Percentiles rank a stretch among this genome's conserved stretches.
phyloP scores from a whole-genome alignment of 805 yeast genomes.

The Wickerhamiella sorbophila region DNA sequence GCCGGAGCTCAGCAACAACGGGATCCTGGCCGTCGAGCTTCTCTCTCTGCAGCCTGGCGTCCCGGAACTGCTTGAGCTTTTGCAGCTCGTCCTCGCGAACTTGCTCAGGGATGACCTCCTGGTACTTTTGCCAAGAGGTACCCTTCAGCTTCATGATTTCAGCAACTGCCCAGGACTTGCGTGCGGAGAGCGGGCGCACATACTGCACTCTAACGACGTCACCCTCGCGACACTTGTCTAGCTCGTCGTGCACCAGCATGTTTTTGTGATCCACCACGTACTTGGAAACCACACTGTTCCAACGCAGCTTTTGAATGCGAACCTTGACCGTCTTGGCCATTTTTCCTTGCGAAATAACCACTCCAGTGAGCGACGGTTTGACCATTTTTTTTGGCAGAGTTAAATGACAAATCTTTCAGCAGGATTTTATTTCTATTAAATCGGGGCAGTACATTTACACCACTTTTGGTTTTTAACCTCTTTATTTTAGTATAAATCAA shows the following conservation, averaged over 20 bases:
- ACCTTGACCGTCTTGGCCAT: constrained; percentile 94
- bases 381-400: constrained; percentile 41
- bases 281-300: constrained; percentile 37
- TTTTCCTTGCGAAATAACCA: constrained; percentile 90
- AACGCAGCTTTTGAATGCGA: constrained; percentile 63
- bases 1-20: constrained; percentile 17
- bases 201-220: constrained; percentile 84
- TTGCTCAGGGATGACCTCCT: constrained; percentile 51
- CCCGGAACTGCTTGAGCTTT: constrained; percentile 41
- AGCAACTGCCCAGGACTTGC: constrained; percentile 80
- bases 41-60: constrained; percentile 31
- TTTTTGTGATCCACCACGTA: constrained; percentile 67
- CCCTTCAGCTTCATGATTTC: constrained; percentile 82
- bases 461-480: too few species aligned
- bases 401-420: background rate
- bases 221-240: constrained; percentile 81
- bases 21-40: constrained; percentile 13
- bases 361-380: constrained; percentile 79
- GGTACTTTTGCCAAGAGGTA: constrained; percentile 75
- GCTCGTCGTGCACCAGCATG: constrained; percentile 87
- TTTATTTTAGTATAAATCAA: background rate
- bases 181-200: constrained; percentile 67
- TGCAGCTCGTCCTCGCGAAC: constrained; percentile 53
- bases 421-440: too few species aligned
- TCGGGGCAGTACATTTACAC: too few species aligned